Evolutionary conservation across 2,329 filamentous ascomycete genomes (phyloP), one percentile per base, ranked within the genome.

Genomic region (Juglanconis sp.): DNA sequence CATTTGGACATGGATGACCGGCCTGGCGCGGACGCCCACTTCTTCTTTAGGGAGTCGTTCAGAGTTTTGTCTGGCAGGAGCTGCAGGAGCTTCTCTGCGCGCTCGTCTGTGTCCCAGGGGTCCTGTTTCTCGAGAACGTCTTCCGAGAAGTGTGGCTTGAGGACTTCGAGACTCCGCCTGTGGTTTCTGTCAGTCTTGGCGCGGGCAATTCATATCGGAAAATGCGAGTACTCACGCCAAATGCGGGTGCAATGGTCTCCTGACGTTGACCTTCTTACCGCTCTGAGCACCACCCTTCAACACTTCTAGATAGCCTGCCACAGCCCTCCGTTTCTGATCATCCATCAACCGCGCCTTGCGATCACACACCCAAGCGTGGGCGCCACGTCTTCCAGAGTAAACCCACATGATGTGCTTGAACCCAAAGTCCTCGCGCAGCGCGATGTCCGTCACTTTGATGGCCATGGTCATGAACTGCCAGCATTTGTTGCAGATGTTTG

Each of bases 381-480:
- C 93, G 78, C 95, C 95, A 82, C 95, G 87, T 74, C 95, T 89
- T 67, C 95, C 95, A 0, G 95, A 99, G 75, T 99, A 99, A 6
- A 99, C 93, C 95, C 95, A 99, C 74, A 99, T 83, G 70, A 99
- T 94, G 75, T 99, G 94, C 71, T 90, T 87, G 76, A 97, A 99
- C 50, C 93, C 95, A 77, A 99, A 97, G 74, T 99, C 95, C 24
- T 98, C 92, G 56, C 92, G 84, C 67, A 99, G 75, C 0, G 93
- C 92, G 11, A 85, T 82, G 72, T 98, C 94, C 11, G 98, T 82
- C 15, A 97, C 92, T 72, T 96, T 95, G 72, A 99, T 94, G 7
- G 95, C 91, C 92, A 99, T 98, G 31, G 91, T 96, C 68, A 96
- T 96, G 74, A 98, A 99, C 53, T 89, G 83, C 95, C 95, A 99